Base-by-base conservation (phyloP, 2,329 filamentous ascomycete species). In the Periglandula ipomoeae region DNA sequence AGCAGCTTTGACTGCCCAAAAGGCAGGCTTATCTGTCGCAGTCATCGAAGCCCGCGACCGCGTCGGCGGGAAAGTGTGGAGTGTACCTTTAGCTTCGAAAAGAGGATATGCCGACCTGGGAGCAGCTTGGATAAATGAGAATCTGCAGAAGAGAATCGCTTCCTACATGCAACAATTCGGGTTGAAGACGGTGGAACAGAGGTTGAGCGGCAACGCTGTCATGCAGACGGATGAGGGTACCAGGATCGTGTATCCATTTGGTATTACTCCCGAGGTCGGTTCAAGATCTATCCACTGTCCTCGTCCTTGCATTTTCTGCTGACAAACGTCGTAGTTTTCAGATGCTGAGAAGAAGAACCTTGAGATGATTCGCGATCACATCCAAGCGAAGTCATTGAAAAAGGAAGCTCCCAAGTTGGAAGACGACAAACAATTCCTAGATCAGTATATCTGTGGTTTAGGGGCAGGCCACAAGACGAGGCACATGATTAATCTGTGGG, bases 71-170 rank as follows among this genome's bases (percentile, higher is more conserved):
- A 79, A 78, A 59, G 75, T 71, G 0, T 73, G 65, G 61, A 72
- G 66, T 3, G 50, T 61, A 3, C 58, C 61, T 1, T 52, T 63
- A 8, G 54, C 61, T 1, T 50, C 60, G 30, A 66, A 57, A 24
- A 60, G 58, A 3, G 71, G 70, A 0, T 51, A 62, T 0, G 65
- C 72, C 6, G 79, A 82, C 20, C 56, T 79, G 0, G 78, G 78
- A 3, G 79, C 76, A 0, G 76, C 75, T 0, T 82, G 78, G 79
- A 73, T 81, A 53, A 82, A 82, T 52, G 73, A 80, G 46, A 70
- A 64, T 1, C 76, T 70, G 45, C 77, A 82, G 52, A 62, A 55
- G 23, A 61, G 62, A 3, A 69, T 44, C 5, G 17, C 13, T 11
- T 23, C 2, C 13, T 24, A 22, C 10, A 26, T 15, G 5, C 26